Percentiles rank a stretch among this genome's conserved stretches.
These are phyloP conservation scores for Periconia sp. DNA, from an alignment of 2,329 filamentous ascomycete genomes.

Conservation along the genomic window DNA sequence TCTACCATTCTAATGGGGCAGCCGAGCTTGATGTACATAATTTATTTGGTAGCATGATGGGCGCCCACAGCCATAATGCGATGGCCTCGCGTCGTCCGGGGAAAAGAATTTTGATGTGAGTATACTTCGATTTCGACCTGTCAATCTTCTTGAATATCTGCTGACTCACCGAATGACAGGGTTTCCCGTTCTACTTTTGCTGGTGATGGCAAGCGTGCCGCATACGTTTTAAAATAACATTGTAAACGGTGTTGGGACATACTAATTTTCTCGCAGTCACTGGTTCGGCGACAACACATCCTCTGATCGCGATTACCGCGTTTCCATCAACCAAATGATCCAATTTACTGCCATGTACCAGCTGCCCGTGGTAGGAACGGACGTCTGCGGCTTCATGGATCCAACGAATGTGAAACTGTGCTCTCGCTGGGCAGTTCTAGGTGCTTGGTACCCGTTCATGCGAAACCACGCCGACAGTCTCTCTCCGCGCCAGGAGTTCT, in stretches of 20 bases:
- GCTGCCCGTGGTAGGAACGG: slow-evolving; percentile 58
- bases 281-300: slow-evolving; percentile 65
- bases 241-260: too few relatives aligned
- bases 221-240: too few relatives aligned
- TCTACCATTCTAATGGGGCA: slow-evolving; percentile 71
- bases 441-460: slow-evolving; percentile 77
- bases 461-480: slow-evolving; percentile 71
- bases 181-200: slow-evolving; percentile 79
- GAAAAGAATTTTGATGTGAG: slow-evolving; percentile 71
- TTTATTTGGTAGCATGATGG: slow-evolving; percentile 79
- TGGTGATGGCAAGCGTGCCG: slow-evolving; percentile 67
- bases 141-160: too few relatives aligned
- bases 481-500: slow-evolving; percentile 71
- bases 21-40: slow-evolving; percentile 79
- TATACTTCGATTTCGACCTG: too few relatives aligned
- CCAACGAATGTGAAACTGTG: slow-evolving; percentile 73
- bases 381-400: slow-evolving; percentile 78
- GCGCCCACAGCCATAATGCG: slow-evolving; percentile 65
- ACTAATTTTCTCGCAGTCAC: too few relatives aligned
- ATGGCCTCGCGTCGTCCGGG: slow-evolving; percentile 70
- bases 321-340: slow-evolving; percentile 51
- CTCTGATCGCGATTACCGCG: slow-evolving; percentile 53
- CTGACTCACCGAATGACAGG: too few relatives aligned
- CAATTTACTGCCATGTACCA: slow-evolving; percentile 56
- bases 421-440: slow-evolving; percentile 75